These are phyloP conservation scores for Mallotus nudiflorus DNA, from an alignment of 345 rosid species.

Conservation along the genomic window DNA sequence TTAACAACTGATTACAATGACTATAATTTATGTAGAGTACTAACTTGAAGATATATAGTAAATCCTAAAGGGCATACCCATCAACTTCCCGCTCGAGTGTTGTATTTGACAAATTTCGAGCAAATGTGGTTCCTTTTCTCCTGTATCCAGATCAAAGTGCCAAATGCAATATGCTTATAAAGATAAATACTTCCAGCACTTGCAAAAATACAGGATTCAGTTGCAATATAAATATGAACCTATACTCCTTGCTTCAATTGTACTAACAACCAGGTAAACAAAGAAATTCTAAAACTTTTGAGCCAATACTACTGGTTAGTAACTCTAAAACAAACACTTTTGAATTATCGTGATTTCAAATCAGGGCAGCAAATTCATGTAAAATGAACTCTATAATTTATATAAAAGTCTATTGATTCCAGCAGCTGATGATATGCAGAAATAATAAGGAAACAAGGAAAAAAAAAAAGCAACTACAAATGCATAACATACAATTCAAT, in stretches of 20 bases:
- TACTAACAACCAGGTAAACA: too few relatives aligned
- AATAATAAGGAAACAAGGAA: not conserved
- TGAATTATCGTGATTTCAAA: not conserved
- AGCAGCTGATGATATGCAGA: conserved; percentile 2
- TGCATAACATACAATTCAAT: not conserved
- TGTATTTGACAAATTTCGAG: conserved; percentile 45
- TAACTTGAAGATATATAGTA: conserved; percentile 2
- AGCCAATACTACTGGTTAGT: not conserved
- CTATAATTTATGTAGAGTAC: not conserved
- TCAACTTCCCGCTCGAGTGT: conserved; percentile 45
- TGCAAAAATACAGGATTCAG: not conserved
- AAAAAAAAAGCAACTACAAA: not conserved
- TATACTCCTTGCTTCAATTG: not conserved
- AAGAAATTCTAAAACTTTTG: not conserved
- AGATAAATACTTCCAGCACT: not conserved
- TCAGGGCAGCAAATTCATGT: not conserved
- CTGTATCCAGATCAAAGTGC: conserved; percentile 31
- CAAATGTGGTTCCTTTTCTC: conserved; percentile 36
- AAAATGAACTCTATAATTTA: not conserved
- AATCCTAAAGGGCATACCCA: conserved; percentile 48
- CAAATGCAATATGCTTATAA: conserved; percentile 7
- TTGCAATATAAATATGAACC: not conserved
- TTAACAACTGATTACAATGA: not conserved
- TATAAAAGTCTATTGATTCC: not conserved
- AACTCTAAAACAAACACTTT: not conserved